Evolutionary conservation across 75 land plant genomes (phyloP).

Genomic region (Cryptomeria japonica): DNA sequence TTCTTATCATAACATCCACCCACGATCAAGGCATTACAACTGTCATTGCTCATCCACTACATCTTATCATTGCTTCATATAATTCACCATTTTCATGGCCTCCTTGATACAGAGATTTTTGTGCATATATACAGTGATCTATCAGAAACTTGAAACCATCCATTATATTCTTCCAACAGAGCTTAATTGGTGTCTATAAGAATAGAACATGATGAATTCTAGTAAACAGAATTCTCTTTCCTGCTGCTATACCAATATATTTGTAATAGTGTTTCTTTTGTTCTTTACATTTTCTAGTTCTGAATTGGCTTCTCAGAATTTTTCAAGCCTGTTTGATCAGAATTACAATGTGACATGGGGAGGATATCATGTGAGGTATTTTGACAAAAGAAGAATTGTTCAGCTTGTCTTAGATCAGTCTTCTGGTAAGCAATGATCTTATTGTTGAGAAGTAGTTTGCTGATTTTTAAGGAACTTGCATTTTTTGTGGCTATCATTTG

Average conservation of each 20-base stretch:
- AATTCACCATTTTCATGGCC: neutral
- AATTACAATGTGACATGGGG: constrained; percentile 15
- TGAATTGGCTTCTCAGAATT: neutral
- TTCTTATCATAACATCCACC: too few relatives aligned
- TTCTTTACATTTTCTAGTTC: neutral
- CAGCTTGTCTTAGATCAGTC: constrained; percentile 6
- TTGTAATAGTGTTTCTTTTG: neutral
- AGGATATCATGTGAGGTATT: constrained; percentile 5
- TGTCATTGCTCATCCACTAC: neutral
- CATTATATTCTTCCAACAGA: neutral
- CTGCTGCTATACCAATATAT: neutral
- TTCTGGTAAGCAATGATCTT: constrained; percentile 1
- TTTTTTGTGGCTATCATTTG: neutral
- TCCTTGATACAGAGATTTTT: neutral
- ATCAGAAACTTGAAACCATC: neutral
- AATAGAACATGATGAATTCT: neutral
- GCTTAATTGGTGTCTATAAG: neutral
- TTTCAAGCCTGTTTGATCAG: neutral
- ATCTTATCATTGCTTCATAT: neutral
- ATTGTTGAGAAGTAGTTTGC: neutral
- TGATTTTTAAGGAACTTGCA: too few relatives aligned
- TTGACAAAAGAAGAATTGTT: neutral
- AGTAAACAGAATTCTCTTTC: neutral
- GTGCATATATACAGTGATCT: neutral
- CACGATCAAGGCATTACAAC: neutral